Base-by-base conservation (phyloP, 2,329 filamentous ascomycete genomes). In the Aspergillus sp. region DNA sequence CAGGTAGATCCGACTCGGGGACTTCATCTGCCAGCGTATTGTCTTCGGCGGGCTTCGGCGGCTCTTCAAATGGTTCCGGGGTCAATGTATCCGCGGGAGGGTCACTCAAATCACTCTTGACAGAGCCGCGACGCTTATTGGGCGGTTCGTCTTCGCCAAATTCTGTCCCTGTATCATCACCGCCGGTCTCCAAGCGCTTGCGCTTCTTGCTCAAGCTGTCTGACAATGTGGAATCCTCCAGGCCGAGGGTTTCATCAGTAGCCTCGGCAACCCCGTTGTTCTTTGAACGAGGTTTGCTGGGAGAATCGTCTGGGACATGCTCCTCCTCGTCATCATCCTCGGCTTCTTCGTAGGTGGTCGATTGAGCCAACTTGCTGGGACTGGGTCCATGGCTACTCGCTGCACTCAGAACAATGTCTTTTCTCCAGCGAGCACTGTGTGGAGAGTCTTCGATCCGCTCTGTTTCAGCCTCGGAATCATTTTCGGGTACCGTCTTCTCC, bases 401-500 rank as follows among this genome's bases (percentile, higher is more conserved):
- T n/a, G 76, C 74, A 60, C 76, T 79, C 50, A 84, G 66, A 35
- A 83, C 73, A 7, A 85, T 78, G 56, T 84, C 78, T 56, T 77
- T 75, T 56, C 80, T 76, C 37, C 58, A 59, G 52, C 82, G 76
- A 59, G 77, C 69, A 58, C 76, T 86, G 50, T 82, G 81, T 12
- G 90, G 90, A n/a, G 89, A 95, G 60, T 87, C 83, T 61, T 93
- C 93, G 47, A 98, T 77, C 46, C 93, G 84, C 69, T 96, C 90
- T 2, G 91, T 97, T 69, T 96, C 91, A 30, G 91, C 91, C 68
- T 97, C 91, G 4, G 90, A 85, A 56, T 86, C 83, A 43, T 78
- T 76, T 41, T 83, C 79, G 29, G 82, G 81, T 46, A 80, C 73
- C 49, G 78, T 72, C 54, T 73, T 79, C 53, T 77, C 73, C 7